Evolutionary conservation across 2,329 filamentous ascomycete genomes (phyloP), one percentile per base, ranked within the genome.

Genomic region (Neofusicoccum umdonicola): DNA sequence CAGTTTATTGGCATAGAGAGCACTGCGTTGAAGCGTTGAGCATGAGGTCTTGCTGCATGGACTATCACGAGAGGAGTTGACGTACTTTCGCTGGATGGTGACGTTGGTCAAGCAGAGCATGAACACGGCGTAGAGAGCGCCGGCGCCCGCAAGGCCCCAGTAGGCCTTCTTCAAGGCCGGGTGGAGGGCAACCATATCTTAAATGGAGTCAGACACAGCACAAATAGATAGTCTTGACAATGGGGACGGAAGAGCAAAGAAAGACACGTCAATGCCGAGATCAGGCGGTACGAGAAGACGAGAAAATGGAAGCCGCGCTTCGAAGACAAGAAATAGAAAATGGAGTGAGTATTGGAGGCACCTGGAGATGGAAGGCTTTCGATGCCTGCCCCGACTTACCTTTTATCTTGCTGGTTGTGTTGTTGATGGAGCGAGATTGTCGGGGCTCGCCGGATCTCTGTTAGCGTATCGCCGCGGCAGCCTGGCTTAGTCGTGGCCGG

Each of bases 1-100:
- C 69, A 97, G 76, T 67, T 90, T 90, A 77, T 98, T 90, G 34
- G 90, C 88, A 75, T 98, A 99, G 5, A 97, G 77, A 27, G 90
- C 88, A 73, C 93, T 96, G 69, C 57, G 13, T 9, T 19, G n/a
- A 13, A 39, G 15, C 5, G 19, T 62, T 44, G 54, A 9, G 64
- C 8, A 27, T 15, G 15, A 11, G 63, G 50, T 42, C 27, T 31
- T 19, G 34, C 2, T 19, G 37, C 13, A 31, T 22, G 52, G 9
- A n/a, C 3, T 27, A 19, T 5, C 42, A 8, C 2, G 31, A 37
- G 41, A 45, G 4, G 15, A 12, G 17, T 15, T 54, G 37, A 77
- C 88, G 79, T 83, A 96, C 93, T 93, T 88, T 79, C 90, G 84
- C 75, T 98, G 94, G 61, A 96, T 80, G 69, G 83, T 86, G 2